Percentiles rank a stretch among this genome's conserved stretches.
These are phyloP conservation scores for Drechslera avenae DNA, from an alignment of 2,329 filamentous ascomycete species.

Conservation along the genomic window DNA sequence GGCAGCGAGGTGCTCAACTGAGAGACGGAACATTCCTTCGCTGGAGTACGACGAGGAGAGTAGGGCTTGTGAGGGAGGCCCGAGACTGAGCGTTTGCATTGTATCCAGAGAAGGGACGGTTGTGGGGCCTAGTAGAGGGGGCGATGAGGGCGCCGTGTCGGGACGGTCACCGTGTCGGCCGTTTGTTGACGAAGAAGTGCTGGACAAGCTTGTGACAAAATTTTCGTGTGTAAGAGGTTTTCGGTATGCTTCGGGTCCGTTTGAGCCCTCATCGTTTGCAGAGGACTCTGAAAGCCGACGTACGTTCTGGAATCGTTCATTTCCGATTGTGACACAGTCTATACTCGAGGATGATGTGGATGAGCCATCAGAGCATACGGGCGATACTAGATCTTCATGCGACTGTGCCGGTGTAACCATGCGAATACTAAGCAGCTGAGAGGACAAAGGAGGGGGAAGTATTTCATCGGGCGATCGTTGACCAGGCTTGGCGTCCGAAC, in stretches of 20 bases:
- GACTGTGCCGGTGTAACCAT: neutral
- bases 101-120: neutral
- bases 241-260: neutral
- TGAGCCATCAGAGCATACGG: neutral
- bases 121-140: conserved; percentile 1
- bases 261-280: neutral
- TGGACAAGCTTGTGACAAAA: too few relatives aligned
- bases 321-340: neutral
- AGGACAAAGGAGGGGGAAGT: too few relatives aligned
- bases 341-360: neutral
- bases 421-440: neutral
- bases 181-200: too few relatives aligned
- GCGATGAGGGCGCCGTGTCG: neutral
- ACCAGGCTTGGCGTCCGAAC: neutral
- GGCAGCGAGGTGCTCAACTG: neutral
- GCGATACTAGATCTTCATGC: neutral
- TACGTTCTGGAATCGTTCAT: neutral
- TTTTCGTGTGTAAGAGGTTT: neutral
- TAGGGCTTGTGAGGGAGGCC: neutral
- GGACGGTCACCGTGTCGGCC: neutral
- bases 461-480: too few relatives aligned
- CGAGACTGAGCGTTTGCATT: conserved; percentile 4
- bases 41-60: neutral
- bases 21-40: conserved; percentile 1
- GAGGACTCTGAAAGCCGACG: neutral